These are phyloP conservation scores for Cladosporium sp. DNA, from an alignment of 2,329 filamentous ascomycete species.

Conservation along the genomic window DNA sequence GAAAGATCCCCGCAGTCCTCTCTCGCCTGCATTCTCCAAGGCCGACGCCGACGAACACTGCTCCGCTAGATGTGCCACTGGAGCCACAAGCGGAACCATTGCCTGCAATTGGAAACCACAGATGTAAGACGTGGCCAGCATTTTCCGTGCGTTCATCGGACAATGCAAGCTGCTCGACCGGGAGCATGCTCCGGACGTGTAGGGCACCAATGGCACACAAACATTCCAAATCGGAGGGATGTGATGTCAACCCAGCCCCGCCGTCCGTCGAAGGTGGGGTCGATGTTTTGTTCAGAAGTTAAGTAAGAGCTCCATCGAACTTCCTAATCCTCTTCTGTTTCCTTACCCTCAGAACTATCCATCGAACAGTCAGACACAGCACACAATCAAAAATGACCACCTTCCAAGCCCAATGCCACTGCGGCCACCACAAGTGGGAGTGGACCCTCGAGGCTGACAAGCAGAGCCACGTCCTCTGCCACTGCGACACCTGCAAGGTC, in stretches of 20 bases:
- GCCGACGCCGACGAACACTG: too few relatives aligned
- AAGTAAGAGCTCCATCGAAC: neutral
- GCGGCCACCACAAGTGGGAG: conserved; percentile 51
- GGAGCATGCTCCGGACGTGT: neutral
- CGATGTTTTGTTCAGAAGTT: conserved; percentile 1
- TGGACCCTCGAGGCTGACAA: conserved; percentile 46
- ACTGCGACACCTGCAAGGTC: conserved; percentile 55
- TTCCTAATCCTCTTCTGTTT: neutral
- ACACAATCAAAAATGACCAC: neutral
- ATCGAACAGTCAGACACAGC: too few relatives aligned
- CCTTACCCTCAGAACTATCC: neutral
- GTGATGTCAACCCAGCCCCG: conserved; percentile 5
- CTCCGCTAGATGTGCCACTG: neutral
- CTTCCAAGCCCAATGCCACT: conserved; percentile 52
- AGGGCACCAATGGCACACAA: conserved; percentile 4
- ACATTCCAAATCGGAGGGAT: neutral
- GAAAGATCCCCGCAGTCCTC: too few relatives aligned
- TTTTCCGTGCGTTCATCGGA: too few relatives aligned
- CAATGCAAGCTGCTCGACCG: neutral
- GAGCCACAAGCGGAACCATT: neutral
- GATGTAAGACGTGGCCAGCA: too few relatives aligned
- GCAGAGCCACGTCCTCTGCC: conserved; percentile 46
- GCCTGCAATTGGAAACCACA: neutral
- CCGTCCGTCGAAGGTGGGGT: conserved; percentile 6
- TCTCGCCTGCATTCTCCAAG: too few relatives aligned